phyloP scores from a whole-genome alignment of 371 early-diverging fungal genomes.

The Mucor lusitanicus region DNA sequence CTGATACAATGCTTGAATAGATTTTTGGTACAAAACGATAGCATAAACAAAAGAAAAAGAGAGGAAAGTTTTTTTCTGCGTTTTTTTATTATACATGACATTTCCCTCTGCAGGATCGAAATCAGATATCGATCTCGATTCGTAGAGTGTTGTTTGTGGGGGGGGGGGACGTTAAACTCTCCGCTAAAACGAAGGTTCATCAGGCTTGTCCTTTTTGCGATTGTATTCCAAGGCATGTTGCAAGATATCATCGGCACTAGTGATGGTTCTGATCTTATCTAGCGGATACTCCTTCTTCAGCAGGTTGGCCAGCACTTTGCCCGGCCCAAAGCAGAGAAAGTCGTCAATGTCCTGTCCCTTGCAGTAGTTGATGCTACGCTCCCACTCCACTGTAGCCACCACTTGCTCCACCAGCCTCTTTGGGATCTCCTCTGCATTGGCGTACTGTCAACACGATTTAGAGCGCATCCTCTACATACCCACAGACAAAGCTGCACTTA shows the following conservation, averaged over 20 bases:
- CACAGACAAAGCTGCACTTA: conserved; percentile 40
- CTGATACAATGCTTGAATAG: background rate
- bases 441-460: conserved; percentile 18
- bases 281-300: conserved; percentile 85
- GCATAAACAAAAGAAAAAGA: background rate
- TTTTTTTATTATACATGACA: background rate
- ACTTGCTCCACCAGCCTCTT: conserved; percentile 78
- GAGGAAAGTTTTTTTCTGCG: background rate
- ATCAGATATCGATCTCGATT: conserved; percentile 1
- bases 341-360: conserved; percentile 76
- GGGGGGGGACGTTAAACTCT: background rate
- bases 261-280: conserved; percentile 64
- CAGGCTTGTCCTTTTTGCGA: conserved; percentile 13
- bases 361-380: conserved; percentile 78
- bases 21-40: background rate
- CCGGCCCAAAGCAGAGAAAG: conserved; percentile 88
- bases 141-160: background rate
- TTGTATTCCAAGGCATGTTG: conserved; percentile 38
- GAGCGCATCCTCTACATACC: background rate
- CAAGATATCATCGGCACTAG: conserved; percentile 49
- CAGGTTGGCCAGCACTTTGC: conserved; percentile 85
- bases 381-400: conserved; percentile 89
- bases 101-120: background rate
- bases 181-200: conserved; percentile 7
- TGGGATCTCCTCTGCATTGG: conserved; percentile 63